Conservation (phyloP, 495 filamentous ascomycete species). For the Neurospora pannonica region DNA sequence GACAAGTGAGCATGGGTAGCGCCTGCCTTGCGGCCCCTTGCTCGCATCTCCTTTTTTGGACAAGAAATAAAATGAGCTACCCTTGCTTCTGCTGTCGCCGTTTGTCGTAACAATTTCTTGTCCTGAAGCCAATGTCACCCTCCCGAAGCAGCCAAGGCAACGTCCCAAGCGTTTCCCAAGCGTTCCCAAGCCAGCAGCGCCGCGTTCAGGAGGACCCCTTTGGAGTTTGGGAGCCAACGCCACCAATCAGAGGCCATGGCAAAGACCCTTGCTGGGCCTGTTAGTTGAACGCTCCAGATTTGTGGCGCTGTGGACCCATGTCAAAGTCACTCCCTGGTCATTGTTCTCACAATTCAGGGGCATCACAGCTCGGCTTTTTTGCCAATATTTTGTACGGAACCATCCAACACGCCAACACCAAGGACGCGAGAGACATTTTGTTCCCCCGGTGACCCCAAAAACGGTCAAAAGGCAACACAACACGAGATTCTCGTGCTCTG, state of each 20-base stretch:
- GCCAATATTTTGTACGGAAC: not conserved
- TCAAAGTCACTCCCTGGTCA: not conserved
- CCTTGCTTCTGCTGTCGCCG: not conserved
- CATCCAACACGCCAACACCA: not conserved
- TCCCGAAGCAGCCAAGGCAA: not conserved
- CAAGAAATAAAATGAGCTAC: not conserved
- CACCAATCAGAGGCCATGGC: not conserved
- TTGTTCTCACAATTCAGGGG: not conserved
- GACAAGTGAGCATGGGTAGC: not conserved
- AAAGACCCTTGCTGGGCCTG: not conserved
- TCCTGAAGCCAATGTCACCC: not conserved
- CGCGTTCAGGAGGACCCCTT: not conserved
- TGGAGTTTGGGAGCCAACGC: not conserved
- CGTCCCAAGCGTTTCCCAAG: not conserved
- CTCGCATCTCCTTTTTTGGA: not conserved
- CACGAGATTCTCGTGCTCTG: not conserved
- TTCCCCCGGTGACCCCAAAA: not conserved
- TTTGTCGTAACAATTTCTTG: not conserved
- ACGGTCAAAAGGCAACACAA: not conserved
- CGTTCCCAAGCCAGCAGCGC: not conserved
- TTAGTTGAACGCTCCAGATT: slow-evolving; percentile 1
- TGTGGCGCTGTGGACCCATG: slow-evolving; percentile 6
- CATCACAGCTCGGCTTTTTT: not conserved
- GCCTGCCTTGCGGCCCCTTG: not conserved
- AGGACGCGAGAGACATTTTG: not conserved